Base-by-base conservation (phyloP, 2,329 filamentous ascomycete genomes). In the Aureobasidium melanogenum region DNA sequence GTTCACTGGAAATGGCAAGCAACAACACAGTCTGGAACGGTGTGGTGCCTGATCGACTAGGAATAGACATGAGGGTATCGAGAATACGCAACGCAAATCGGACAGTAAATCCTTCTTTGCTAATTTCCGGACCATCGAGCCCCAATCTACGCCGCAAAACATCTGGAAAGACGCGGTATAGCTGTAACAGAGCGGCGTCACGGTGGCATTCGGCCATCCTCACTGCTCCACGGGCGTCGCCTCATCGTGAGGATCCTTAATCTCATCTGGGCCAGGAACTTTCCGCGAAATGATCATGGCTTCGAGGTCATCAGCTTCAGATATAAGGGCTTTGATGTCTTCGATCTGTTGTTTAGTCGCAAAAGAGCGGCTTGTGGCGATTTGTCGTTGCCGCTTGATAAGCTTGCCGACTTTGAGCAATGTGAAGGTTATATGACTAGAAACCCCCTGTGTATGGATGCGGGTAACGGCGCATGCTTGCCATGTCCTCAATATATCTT, bases 131-230 rank as follows among this genome's bases (percentile, higher is more conserved):
- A 10, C 10, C 3, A 12, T 48, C 46, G 6, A 48, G 46, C 4
- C 26, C 46, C 28, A 48, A 12, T 10, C 62, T 34, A 71, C 70
- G 52, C 68, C 70, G 28, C 67, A 68, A 58, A 7, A 67, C 57
- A 39, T 66, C 64, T 1, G 81, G 81, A 61, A 83, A 84, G 41
- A 80, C 77, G 22, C 80, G 79, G 66, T 84, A 84, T 9, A 84
- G 68, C 66, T 83, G 80, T 43, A 83, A 71, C 2, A 84, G 72
- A 0, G 80, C 81, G 4, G 77, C 76, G 60, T 78, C 79, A 28
- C 81, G 78, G 63, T 82, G 81, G 1, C 78, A 75, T 65, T 83
- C 79, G 1, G 80, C 81, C 63, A 83, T 75, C 9, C 77, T 77
- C 44, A 82, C 74, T 84, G 79, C 72, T 78, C 77, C 39, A 80